phyloP scores from a whole-genome alignment of 2,329 filamentous ascomycete species.

The Aciculosporium take region DNA sequence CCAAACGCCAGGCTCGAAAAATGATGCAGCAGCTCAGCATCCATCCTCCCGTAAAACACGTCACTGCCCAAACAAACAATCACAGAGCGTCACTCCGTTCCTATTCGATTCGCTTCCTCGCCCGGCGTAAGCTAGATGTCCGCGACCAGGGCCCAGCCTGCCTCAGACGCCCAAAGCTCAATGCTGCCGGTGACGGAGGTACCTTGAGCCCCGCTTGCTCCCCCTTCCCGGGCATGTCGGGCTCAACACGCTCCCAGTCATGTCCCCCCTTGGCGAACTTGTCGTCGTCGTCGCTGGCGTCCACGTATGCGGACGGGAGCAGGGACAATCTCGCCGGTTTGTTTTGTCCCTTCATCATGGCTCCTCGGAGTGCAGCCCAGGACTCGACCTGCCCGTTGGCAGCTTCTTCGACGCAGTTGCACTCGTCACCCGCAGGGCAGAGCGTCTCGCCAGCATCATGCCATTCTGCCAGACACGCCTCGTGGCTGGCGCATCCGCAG shows the following conservation, averaged over 20 bases:
- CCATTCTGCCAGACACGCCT: conserved; percentile 44
- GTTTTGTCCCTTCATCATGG: conserved; percentile 19
- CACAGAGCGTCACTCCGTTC: background rate
- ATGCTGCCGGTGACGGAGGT: conserved; percentile 22
- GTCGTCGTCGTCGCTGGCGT: conserved; percentile 17
- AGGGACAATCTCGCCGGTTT: conserved; percentile 9
- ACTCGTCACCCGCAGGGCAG: conserved; percentile 52
- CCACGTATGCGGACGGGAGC: conserved; percentile 13
- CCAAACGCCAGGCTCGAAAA: background rate
- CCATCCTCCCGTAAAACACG: background rate
- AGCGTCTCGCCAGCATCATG: conserved; percentile 39
- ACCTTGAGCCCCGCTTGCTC: conserved; percentile 10
- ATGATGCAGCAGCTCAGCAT: background rate
- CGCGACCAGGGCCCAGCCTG: conserved; percentile 34
- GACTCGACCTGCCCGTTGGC: conserved; percentile 43
- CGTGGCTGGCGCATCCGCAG: conserved; percentile 49
- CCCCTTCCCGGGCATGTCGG: conserved; percentile 10
- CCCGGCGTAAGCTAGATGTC: conserved; percentile 25
- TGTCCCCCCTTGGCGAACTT: conserved; percentile 8
- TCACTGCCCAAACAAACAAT: background rate
- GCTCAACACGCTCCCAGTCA: conserved; percentile 17
- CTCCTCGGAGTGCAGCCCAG: conserved; percentile 35
- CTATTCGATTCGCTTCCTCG: conserved; percentile 11
- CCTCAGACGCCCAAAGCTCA: conserved; percentile 37
- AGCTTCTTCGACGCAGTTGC: conserved; percentile 44